These are phyloP conservation scores for Prinsepia uniflora DNA, from an alignment of 306 rosid species.

Conservation along the genomic window DNA sequence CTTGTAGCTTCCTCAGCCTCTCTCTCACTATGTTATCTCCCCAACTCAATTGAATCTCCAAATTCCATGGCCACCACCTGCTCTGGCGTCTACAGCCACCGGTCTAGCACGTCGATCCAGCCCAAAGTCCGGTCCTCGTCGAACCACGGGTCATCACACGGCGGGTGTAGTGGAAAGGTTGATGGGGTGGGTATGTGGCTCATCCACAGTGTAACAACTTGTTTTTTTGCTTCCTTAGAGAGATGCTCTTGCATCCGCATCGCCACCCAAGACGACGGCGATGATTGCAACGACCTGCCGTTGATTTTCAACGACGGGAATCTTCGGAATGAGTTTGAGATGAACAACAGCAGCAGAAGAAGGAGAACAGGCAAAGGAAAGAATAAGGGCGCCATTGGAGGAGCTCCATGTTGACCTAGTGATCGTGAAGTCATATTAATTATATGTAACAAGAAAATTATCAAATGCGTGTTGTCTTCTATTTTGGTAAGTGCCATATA, in stretches of 20 bases:
- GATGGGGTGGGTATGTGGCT: conserved; percentile 80
- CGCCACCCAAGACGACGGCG: conserved; percentile 52
- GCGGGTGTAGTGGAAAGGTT: conserved; percentile 50
- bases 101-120: conserved; percentile 33
- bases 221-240: conserved; percentile 68
- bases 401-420: not conserved
- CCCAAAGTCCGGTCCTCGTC: conserved; percentile 33
- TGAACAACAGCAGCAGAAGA: conserved; percentile 22
- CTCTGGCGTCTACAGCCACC: conserved; percentile 45
- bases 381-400: conserved; percentile 10
- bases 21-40: conserved; percentile 2
- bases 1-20: not conserved
- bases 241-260: conserved; percentile 76
- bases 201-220: conserved; percentile 53
- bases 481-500: conserved; percentile 32
- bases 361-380: conserved; percentile 53
- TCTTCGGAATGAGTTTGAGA: conserved; percentile 33
- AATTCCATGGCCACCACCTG: conserved; percentile 58
- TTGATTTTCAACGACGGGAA: conserved; percentile 66
- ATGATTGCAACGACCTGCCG: conserved; percentile 62
- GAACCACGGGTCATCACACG: conserved; percentile 29
- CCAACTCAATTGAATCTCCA: conserved; percentile 6
- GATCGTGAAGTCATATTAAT: not conserved
- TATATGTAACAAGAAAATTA: not conserved
- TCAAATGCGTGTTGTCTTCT: not conserved